Conservation (phyloP, 2,329 filamentous ascomycete species). For the Periconia sp. region DNA sequence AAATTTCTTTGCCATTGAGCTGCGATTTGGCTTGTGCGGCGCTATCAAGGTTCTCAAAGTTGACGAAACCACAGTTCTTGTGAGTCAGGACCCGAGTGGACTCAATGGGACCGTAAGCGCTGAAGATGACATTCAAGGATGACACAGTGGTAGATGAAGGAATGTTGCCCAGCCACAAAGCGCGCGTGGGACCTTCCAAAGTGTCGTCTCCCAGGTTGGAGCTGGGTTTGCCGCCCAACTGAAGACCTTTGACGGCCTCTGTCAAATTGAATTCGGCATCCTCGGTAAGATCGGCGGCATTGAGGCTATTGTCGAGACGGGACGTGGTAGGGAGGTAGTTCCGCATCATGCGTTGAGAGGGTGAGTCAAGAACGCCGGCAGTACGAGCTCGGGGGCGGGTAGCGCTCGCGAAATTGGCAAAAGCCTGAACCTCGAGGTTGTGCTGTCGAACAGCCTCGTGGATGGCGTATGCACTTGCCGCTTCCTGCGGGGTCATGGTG, state of each 20-base stretch:
- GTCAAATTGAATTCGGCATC: conserved; percentile 78
- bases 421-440: conserved; percentile 90
- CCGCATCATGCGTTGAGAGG: conserved; percentile 63
- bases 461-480: conserved; percentile 62
- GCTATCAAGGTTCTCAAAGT: conserved; percentile 89
- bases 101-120: conserved; percentile 85
- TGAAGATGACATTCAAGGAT: conserved; percentile 92
- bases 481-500: conserved; percentile 61
- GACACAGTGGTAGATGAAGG: conserved; percentile 96
- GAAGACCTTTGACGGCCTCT: conserved; percentile 80
- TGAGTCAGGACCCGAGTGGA: conserved; percentile 93
- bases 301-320: conserved; percentile 74
- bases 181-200: conserved; percentile 86
- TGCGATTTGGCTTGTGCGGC: conserved; percentile 84
- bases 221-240: conserved; percentile 64
- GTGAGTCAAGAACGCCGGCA: conserved; percentile 85
- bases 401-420: conserved; percentile 78
- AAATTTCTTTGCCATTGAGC: conserved; percentile 97
- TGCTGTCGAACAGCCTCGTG: conserved; percentile 81
- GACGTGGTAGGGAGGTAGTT: conserved; percentile 76
- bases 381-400: conserved; percentile 87
- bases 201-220: conserved; percentile 75
- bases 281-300: conserved; percentile 73
- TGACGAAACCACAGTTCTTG: conserved; percentile 99
- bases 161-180: conserved; percentile 96